Conservation (phyloP, 148 eudicot genomes). For the Vaccinium myrtillus region DNA sequence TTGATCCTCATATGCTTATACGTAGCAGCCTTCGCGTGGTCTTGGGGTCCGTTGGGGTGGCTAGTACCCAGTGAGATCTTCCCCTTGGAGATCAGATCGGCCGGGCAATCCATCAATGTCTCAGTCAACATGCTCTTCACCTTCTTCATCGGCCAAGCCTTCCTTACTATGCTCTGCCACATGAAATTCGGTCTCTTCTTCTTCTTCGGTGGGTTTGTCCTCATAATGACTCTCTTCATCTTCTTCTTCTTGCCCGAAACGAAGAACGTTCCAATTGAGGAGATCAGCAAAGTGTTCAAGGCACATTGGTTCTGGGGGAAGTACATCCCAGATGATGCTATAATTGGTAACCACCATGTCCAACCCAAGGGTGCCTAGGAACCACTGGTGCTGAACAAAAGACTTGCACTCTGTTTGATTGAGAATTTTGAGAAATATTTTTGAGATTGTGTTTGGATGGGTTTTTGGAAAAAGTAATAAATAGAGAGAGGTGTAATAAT, state of each 20-base stretch:
- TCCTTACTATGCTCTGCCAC: slow-evolving; percentile 34
- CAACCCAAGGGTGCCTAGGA: background rate
- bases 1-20: slow-evolving; percentile 29
- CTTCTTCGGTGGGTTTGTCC: slow-evolving; percentile 32
- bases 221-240: slow-evolving; percentile 29
- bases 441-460: too few relatives aligned
- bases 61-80: slow-evolving; percentile 43
- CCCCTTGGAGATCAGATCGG: slow-evolving; percentile 38
- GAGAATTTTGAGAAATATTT: too few relatives aligned
- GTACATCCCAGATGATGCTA: slow-evolving; percentile 25
- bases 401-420: too few relatives aligned
- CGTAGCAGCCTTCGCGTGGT: slow-evolving; percentile 36
- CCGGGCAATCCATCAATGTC: slow-evolving; percentile 30
- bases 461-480: too few relatives aligned
- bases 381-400: background rate
- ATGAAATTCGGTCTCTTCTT: slow-evolving; percentile 40
- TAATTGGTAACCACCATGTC: background rate
- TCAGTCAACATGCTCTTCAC: slow-evolving; percentile 41
- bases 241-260: slow-evolving; percentile 40
- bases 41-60: slow-evolving; percentile 46
- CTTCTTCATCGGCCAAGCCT: slow-evolving; percentile 35
- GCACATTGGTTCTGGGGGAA: slow-evolving; percentile 39
- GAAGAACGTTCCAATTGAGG: slow-evolving; percentile 34
- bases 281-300: slow-evolving; percentile 35
- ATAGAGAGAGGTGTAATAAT: too few relatives aligned